Percentiles rank a stretch among this genome's conserved stretches.
These are phyloP conservation scores for Lentinula sp. DNA, from an alignment of 768 basidiomycete species.

Conservation along the genomic window DNA sequence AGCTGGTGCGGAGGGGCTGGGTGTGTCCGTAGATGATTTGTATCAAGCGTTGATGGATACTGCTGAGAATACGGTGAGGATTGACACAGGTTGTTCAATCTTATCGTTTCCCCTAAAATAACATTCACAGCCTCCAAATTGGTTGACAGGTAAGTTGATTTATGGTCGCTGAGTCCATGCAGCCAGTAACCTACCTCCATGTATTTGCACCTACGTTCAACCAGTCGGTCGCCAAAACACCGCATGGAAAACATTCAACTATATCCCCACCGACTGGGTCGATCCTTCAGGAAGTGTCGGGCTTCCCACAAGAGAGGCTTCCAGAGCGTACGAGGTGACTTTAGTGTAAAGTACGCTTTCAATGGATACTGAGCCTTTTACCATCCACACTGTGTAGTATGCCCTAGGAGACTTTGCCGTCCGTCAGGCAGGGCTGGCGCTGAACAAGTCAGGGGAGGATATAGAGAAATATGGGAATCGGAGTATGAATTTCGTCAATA, in stretches of 20 bases:
- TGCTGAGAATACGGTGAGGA: conserved; percentile 42
- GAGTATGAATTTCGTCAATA: conserved; percentile 46
- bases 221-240: conserved; percentile 45
- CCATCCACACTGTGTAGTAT: conserved; percentile 23
- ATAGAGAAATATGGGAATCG: conserved; percentile 39
- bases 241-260: conserved; percentile 44
- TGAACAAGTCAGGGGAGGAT: conserved; percentile 31
- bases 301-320: conserved; percentile 43
- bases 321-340: conserved; percentile 37
- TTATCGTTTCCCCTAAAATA: not conserved
- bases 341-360: not conserved
- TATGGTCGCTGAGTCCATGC: not conserved
- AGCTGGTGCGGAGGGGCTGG: conserved; percentile 26
- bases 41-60: conserved; percentile 46
- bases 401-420: conserved; percentile 47
- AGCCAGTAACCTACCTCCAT: not conserved
- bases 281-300: conserved; percentile 43
- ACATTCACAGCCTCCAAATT: conserved; percentile 35
- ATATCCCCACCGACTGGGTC: conserved; percentile 42
- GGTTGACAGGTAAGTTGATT: conserved; percentile 30
- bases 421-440: conserved; percentile 38
- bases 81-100: not conserved
- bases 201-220: not conserved
- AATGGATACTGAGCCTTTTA: not conserved
- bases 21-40: conserved; percentile 37